Base-by-base conservation (phyloP, 306 rosid genomes). In the Abrus precatorius region DNA sequence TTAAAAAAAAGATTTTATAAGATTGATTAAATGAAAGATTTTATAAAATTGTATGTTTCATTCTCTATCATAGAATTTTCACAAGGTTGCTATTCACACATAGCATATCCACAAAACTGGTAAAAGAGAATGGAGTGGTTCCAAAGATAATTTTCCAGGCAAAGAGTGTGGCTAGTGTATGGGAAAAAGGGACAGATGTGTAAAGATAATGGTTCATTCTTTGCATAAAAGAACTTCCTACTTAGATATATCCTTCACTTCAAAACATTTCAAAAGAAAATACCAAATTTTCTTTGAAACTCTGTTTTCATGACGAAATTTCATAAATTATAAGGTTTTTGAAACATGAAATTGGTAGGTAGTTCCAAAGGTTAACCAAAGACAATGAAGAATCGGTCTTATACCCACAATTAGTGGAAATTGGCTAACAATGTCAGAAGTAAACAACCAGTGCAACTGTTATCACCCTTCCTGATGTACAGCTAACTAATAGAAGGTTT, bases 211-310 rank as follows among this genome's bases (percentile, higher is more conserved):
- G 20, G 12, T 64, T 14, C 28, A 64, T 7, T 38, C 8, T 66
- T 44, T 68, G 41, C 60, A 49, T 38, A 49, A 13, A 49, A 70
- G 32, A 49, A 47, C 43, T 13, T 0, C 63, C 14, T 13, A 6
- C 6, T 33, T 1, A 36, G 64, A 72, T 45, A 34, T n/a, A 70
- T 49, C 43, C 13, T 50, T 33, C 10, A 2, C 11, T 14, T 27
- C 12, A 53, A 53, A 72, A 52, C 34, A 50, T 20, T 52, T 52
- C 45, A 13, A 30, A 69, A 69, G 12, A 49, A 69, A 70, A n/a
- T 48, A 13, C 45, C 29, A 50, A 12, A 63, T 34, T n/a, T 72
- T 53, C 20, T 36, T 53, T 14, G 50, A 30, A n/a, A 40, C 52
- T 38, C 11, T 72, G 36, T 11, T 14, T 53, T 36, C 36, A 14